phyloP scores from a whole-genome alignment of 2,329 filamentous ascomycete genomes.

The Fusarium concolor region DNA sequence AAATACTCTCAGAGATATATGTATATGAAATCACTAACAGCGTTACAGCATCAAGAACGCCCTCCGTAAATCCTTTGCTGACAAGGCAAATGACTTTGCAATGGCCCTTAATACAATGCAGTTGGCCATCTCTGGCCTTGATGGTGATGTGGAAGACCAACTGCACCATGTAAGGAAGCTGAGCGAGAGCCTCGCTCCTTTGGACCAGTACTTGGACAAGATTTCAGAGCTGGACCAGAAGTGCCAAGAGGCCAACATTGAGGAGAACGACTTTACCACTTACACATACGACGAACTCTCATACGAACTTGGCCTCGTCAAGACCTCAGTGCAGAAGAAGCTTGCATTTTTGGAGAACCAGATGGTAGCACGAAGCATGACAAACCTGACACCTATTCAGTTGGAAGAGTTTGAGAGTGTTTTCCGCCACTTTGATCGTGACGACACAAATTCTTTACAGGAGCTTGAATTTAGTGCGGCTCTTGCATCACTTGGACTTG shows the following conservation, averaged over 20 bases:
- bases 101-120: slow-evolving; percentile 95
- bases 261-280: slow-evolving; percentile 99
- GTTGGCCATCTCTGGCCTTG: slow-evolving; percentile 93
- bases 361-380: slow-evolving; percentile 98
- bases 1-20: neutral
- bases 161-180: slow-evolving; percentile 86
- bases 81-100: slow-evolving; percentile 98
- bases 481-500: slow-evolving; percentile 91
- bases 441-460: slow-evolving; percentile 87
- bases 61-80: slow-evolving; percentile 90
- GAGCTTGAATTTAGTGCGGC: slow-evolving; percentile 97
- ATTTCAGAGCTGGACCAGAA: slow-evolving; percentile 88
- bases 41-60: slow-evolving; percentile 86
- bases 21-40: slow-evolving; percentile 45
- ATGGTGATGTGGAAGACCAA: slow-evolving; percentile 97
- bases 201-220: slow-evolving; percentile 91
- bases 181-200: slow-evolving; percentile 84
- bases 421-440: slow-evolving; percentile 96
- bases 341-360: slow-evolving; percentile 97
- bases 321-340: slow-evolving; percentile 94
- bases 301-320: slow-evolving; percentile 93
- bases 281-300: slow-evolving; percentile 97
- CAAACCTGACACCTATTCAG: slow-evolving; percentile 97
- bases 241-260: slow-evolving; percentile 96
- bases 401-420: slow-evolving; percentile 98